phyloP scores from a whole-genome alignment of 805 yeast species.

The Kluyveromyces siamensis region DNA sequence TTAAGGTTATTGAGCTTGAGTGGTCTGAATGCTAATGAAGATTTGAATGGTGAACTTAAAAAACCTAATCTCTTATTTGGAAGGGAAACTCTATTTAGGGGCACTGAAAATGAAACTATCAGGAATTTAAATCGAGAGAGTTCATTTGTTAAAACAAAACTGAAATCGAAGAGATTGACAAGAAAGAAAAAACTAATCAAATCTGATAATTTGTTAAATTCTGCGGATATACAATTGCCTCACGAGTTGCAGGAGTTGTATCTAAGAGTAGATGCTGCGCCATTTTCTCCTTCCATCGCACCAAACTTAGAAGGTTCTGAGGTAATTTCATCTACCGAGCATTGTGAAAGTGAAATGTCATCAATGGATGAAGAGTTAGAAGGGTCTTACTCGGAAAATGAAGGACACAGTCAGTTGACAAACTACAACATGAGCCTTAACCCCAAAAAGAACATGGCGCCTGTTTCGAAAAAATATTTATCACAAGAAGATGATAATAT shows the following conservation, averaged over 20 bases:
- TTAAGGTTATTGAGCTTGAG: slow-evolving; percentile 20
- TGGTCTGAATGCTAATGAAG: slow-evolving; percentile 14
- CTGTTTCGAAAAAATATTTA: neutral
- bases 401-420: neutral
- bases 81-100: neutral
- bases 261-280: neutral
- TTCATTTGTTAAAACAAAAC: neutral
- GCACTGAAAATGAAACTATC: neutral
- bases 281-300: neutral
- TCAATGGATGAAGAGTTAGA: slow-evolving; percentile 5
- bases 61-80: slow-evolving; percentile 5
- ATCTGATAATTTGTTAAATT: neutral
- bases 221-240: slow-evolving; percentile 1
- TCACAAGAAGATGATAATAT: neutral
- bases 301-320: neutral
- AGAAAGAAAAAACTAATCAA: neutral
- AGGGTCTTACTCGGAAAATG: slow-evolving; percentile 1
- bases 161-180: neutral
- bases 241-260: slow-evolving; percentile 1
- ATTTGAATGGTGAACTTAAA: slow-evolving; percentile 9
- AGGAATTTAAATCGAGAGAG: neutral
- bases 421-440: neutral
- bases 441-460: neutral
- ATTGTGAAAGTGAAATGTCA: slow-evolving; percentile 7
- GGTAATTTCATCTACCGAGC: neutral